A percentile compares a stretch with the other conserved stretches of the same genome.
These are phyloP conservation scores for Prototheca wickerhamii DNA, from an alignment of 163 green algal species.

Conservation along the genomic window DNA sequence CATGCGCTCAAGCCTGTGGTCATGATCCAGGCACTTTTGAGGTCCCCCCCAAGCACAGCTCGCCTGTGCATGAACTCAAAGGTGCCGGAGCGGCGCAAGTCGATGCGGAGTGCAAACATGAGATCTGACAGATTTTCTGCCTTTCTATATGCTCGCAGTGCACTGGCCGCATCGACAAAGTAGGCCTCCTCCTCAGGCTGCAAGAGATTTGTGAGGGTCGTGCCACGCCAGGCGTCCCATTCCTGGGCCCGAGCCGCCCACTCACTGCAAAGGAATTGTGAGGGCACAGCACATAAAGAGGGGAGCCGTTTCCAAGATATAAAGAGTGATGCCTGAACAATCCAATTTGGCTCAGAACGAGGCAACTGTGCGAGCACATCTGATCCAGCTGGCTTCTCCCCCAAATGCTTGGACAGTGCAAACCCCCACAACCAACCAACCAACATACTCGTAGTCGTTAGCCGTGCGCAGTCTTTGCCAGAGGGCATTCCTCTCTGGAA, in stretches of 20 bases:
- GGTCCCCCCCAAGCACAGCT: background rate
- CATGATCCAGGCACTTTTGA: no score
- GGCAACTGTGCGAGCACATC: no score
- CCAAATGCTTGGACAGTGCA: background rate
- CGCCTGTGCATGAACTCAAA: background rate
- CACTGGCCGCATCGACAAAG: background rate
- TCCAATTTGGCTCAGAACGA: background rate
- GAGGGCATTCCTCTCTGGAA: background rate
- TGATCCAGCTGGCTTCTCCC: no score
- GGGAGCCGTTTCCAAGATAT: background rate
- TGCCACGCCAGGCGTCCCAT: background rate
- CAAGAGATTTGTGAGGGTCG: background rate
- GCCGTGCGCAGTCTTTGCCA: no score
- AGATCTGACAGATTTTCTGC: background rate
- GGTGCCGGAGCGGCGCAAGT: background rate
- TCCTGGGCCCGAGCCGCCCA: background rate
- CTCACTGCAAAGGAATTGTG: background rate
- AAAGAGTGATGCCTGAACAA: background rate
- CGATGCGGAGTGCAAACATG: background rate
- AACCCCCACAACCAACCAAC: background rate
- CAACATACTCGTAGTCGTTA: no score
- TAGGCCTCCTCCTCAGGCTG: background rate
- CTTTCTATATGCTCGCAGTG: background rate
- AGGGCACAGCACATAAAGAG: background rate
- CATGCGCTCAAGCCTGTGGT: no score